Evolutionary conservation across 495 filamentous ascomycete species (phyloP), one percentile per base, ranked within the genome.

Genomic region (Aspergillus wentii): DNA sequence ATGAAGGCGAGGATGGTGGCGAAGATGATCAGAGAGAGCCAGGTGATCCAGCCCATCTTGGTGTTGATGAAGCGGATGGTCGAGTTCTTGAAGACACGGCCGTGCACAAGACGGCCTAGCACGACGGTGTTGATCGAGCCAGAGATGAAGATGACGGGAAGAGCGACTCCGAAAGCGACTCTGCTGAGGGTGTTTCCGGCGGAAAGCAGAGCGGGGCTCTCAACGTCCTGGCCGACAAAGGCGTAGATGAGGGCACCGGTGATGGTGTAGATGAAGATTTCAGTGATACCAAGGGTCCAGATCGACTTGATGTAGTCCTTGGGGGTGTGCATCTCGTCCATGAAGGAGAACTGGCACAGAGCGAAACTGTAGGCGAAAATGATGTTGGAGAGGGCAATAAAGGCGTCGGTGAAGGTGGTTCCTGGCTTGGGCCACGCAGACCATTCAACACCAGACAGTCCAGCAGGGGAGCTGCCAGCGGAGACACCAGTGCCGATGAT

Each of bases 251-350:
- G 50, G 1, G 76, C 69, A 11, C 78, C 79, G 1, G 81, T 77
- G 16, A 83, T 14, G 23, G 79, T 79, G 61, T 88, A 86, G 38
- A 86, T 76, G 46, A 75, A 33, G 18, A 78, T 80, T 48, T 83
- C 79, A 17, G 71, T 71, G 33, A 71, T 30, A 25, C 80, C 78
- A 3, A 82, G 70, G 19, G 71, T 38, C 46, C 67, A 68, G 40
- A 85, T 73, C 5, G 81, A 73, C 63, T 82, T 83, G 40, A 64
- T 52, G 46, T 71, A 83, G 52, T 84, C 77, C 31, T 51, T 46
- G 1, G 81, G 82, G 0, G 78, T 78, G 56, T 80, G 78, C 75
- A 88, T 82, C 61, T 88, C 83, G 39, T 78, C 71, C 66, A 83
- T 82, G 64, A 88, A 83, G 29, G 66, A 74, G 62, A 86, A 83